These are phyloP conservation scores for Pelargonium australe DNA, from an alignment of 441 rosid species.

Conservation along the genomic window DNA sequence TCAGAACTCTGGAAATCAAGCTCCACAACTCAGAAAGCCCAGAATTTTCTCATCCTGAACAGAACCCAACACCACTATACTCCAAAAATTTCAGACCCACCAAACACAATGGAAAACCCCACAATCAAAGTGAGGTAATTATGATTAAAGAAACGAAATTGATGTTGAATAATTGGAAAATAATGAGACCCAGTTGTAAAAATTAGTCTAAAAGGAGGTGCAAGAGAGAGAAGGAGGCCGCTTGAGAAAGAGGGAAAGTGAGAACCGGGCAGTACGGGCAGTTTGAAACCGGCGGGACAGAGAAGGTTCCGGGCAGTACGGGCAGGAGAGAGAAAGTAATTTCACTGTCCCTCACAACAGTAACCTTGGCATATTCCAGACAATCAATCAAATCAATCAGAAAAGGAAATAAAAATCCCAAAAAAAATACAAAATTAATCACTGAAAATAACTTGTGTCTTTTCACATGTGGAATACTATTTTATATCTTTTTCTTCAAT, in stretches of 20 bases:
- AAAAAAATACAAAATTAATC: neutral
- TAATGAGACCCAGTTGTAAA: constrained; percentile 27
- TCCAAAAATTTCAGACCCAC: constrained; percentile 10
- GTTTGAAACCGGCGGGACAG: constrained; percentile 2
- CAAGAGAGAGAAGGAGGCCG: constrained; percentile 23
- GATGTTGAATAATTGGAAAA: constrained; percentile 18
- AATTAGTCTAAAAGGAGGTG: constrained; percentile 42
- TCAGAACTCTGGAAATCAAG: neutral
- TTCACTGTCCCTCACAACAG: neutral
- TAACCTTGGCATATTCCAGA: neutral
- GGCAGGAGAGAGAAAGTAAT: neutral
- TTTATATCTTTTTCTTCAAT: neutral
- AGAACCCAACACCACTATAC: neutral
- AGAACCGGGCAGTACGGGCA: constrained; percentile 3
- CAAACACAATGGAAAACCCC: neutral
- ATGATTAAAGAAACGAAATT: constrained; percentile 12
- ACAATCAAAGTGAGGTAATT: constrained; percentile 1
- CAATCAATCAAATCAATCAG: neutral
- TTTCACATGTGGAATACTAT: neutral
- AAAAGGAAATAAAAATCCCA: neutral
- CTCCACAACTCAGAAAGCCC: neutral
- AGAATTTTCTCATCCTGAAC: too few relatives aligned
- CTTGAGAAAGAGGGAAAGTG: constrained; percentile 32
- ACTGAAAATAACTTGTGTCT: neutral
- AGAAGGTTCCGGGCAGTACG: neutral